Conservation (phyloP, 2,329 filamentous ascomycete genomes). For the Coccinonectria pachysandricola region DNA sequence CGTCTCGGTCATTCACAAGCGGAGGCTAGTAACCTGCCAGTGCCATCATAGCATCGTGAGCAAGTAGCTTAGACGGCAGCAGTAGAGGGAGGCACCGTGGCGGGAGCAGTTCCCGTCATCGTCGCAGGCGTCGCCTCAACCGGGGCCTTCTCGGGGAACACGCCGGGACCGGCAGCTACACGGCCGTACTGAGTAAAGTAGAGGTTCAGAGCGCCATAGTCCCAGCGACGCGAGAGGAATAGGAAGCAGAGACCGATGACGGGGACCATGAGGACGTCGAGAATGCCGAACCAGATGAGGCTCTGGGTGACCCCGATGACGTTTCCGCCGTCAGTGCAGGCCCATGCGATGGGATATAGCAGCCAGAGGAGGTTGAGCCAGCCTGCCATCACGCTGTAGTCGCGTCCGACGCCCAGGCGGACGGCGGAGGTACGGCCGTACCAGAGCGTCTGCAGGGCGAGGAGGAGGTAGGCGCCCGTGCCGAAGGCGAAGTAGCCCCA, state of each 20-base stretch:
- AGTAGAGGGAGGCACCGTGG: conserved; percentile 1
- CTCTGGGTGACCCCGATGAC: conserved; percentile 33
- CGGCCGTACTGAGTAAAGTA: conserved; percentile 46
- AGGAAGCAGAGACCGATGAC: conserved; percentile 33
- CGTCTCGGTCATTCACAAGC: neutral
- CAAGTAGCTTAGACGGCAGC: conserved; percentile 1
- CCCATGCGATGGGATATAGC: conserved; percentile 44
- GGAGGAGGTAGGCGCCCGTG: conserved; percentile 34
- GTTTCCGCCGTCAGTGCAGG: conserved; percentile 41
- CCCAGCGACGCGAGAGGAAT: conserved; percentile 36
- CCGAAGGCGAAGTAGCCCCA: conserved; percentile 49
- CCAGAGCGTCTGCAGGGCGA: conserved; percentile 33
- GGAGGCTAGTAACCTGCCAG: neutral
- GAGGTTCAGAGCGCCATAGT: conserved; percentile 40
- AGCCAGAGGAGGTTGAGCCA: conserved; percentile 44
- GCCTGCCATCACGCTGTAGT: conserved; percentile 35
- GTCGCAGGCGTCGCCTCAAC: conserved; percentile 5
- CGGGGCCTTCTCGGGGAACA: conserved; percentile 35
- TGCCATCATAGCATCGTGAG: neutral
- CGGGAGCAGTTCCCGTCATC: conserved; percentile 5
- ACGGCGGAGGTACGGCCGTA: conserved; percentile 27
- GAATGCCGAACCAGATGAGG: conserved; percentile 43
- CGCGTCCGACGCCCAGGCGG: conserved; percentile 30
- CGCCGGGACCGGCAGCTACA: conserved; percentile 29
- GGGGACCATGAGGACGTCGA: conserved; percentile 38